phyloP scores from a whole-genome alignment of 2,329 filamentous ascomycete genomes.

The Phialemoniopsis sp. region DNA sequence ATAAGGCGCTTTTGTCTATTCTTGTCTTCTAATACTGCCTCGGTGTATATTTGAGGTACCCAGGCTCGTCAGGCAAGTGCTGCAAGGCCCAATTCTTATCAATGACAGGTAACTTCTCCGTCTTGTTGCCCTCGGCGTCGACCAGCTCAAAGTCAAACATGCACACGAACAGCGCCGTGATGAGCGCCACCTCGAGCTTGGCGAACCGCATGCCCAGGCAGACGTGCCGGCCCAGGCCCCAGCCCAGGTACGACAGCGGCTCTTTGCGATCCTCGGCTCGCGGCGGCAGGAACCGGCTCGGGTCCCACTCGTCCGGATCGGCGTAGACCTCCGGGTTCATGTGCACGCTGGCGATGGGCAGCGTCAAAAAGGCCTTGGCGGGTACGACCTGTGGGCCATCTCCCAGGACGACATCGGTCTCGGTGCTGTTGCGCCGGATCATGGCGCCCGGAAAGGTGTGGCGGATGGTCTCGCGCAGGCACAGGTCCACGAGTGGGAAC shows the following conservation, averaged over 20 bases:
- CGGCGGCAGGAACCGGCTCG: slow-evolving; percentile 39
- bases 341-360: slow-evolving; percentile 42
- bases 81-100: slow-evolving; percentile 31
- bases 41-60: slow-evolving; percentile 28
- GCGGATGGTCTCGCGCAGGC: slow-evolving; percentile 49
- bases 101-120: slow-evolving; percentile 21
- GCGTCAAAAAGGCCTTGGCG: slow-evolving; percentile 37
- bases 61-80: slow-evolving; percentile 26
- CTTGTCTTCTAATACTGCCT: slow-evolving; percentile 7
- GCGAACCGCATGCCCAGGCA: slow-evolving; percentile 36
- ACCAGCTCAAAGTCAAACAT: slow-evolving; percentile 40
- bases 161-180: slow-evolving; percentile 42
- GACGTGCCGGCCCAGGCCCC: slow-evolving; percentile 28
- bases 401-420: slow-evolving; percentile 34
- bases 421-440: slow-evolving; percentile 47
- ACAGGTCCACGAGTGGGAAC: slow-evolving; percentile 47
- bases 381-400: slow-evolving; percentile 48
- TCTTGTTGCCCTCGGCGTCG: slow-evolving; percentile 30
- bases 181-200: slow-evolving; percentile 46
- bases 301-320: slow-evolving; percentile 45
- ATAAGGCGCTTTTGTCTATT: too few species aligned
- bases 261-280: slow-evolving; percentile 37
- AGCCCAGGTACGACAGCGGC: slow-evolving; percentile 23
- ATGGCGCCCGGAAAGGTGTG: slow-evolving; percentile 40
- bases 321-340: slow-evolving; percentile 42